phyloP scores from a whole-genome alignment of 2,329 filamentous ascomycete genomes.

The Cladorrhinum sp. region DNA sequence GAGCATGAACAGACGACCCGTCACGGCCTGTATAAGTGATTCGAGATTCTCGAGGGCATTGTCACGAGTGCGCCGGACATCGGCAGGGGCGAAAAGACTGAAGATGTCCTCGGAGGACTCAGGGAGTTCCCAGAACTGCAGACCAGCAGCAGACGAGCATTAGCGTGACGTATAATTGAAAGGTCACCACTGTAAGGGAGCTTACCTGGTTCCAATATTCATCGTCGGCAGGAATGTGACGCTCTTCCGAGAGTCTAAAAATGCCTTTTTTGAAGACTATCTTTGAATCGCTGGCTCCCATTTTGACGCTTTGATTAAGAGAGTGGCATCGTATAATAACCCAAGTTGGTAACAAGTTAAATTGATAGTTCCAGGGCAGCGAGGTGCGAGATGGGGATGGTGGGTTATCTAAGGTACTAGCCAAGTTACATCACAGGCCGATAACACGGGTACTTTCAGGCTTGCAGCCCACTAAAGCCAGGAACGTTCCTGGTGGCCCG shows the following conservation, averaged over 20 bases:
- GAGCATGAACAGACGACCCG: constrained; percentile 76
- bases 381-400: background rate
- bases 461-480: background rate
- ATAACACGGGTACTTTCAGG: background rate
- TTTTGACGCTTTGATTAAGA: constrained; percentile 39
- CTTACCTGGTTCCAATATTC: constrained; percentile 88
- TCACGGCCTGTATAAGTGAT: constrained; percentile 78
- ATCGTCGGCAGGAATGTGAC: constrained; percentile 81
- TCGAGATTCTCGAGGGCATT: constrained; percentile 82
- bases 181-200: background rate
- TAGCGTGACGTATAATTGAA: constrained; percentile 6
- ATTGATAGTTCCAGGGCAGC: background rate
- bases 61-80: constrained; percentile 86
- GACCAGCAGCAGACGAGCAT: background rate
- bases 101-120: constrained; percentile 96
- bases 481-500: background rate
- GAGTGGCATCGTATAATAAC: constrained; percentile 21
- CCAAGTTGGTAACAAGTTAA: background rate
- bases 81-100: constrained; percentile 84
- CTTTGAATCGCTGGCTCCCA: constrained; percentile 99
- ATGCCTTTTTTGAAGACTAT: constrained; percentile 98
- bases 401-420: background rate
- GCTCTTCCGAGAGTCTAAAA: constrained; percentile 91
- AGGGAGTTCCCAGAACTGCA: constrained; percentile 93
- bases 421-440: constrained; percentile 16